Base-by-base conservation (phyloP, 306 rosid genomes). In the Prunus dulcis region DNA sequence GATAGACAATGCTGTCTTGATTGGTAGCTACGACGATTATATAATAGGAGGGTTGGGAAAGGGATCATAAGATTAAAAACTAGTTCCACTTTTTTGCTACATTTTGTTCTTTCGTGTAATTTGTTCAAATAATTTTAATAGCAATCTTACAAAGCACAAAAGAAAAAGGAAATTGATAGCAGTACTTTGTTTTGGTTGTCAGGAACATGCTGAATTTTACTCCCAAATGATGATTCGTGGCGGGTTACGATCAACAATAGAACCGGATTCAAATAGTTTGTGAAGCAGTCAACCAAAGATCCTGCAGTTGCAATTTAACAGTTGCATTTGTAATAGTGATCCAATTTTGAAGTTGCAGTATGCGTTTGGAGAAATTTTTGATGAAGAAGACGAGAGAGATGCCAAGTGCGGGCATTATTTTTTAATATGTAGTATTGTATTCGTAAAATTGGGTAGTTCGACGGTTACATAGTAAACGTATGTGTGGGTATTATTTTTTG, bases 161-260 rank as follows among this genome's bases (percentile, higher is more conserved):
- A 38, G 9, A 38, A 38, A 6, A 38, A 7, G 43, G 43, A 7
- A 6, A 34, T 56, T 55, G 1, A 20, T n/a, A 8, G 56, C 28
- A 4, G 10, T 10, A 38, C 10, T 15, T 19, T 2, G 1, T 43
- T 14, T 20, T 41, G 38, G 17, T 56, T 57, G 28, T 22, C 67
- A 72, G 76, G 76, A 72, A 57, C 76, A 72, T 9, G 76, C 76
- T 2, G 67, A 72, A n/a, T 72, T 72, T 57, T 72, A 72, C 76
- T 57, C 76, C 53, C 76, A 72, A 43, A 72, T 72, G 76, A 72
- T 72, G 76, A 17, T 23, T 13, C 76, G 76, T 1, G 43, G 76
- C 3, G 67, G 76, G 25, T 23, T 72, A 57, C 67, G 76, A 57
- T 72, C 76, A 14, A 56, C 67, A 20, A 72, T 72, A 22, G 76